A percentile compares a stretch with the other conserved stretches of the same genome.
Evolutionary conservation across 164 flowering plant species (phyloP).

Genomic region (Taxillus chinensis): DNA sequence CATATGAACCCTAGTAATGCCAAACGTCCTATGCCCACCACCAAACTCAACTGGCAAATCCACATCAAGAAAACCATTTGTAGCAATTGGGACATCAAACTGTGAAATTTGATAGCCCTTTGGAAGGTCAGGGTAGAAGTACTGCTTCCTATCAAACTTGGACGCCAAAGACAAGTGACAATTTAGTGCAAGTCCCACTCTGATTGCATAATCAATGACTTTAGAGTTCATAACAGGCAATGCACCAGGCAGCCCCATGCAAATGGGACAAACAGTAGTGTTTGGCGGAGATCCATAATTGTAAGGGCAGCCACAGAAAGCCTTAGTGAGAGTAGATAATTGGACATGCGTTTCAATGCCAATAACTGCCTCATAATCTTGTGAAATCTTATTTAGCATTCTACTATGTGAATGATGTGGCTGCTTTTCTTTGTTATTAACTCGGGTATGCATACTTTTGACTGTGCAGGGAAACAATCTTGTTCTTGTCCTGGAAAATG

Average conservation of each 20-base stretch:
- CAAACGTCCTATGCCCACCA: constrained; percentile 86
- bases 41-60: constrained; percentile 92
- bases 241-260: constrained; percentile 94
- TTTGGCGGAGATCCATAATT: constrained; percentile 79
- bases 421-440: constrained; percentile 29
- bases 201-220: constrained; percentile 77
- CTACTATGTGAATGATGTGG: constrained; percentile 13
- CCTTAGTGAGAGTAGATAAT: constrained; percentile 72
- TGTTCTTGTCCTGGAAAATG: constrained; percentile 28
- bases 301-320: constrained; percentile 76
- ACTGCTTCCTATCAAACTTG: constrained; percentile 90
- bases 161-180: constrained; percentile 62
- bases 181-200: constrained; percentile 75
- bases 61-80: constrained; percentile 58
- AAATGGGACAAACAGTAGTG: constrained; percentile 68
- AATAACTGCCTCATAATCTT: constrained; percentile 71
- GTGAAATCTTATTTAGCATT: constrained; percentile 22
- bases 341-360: constrained; percentile 97
- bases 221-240: constrained; percentile 83
- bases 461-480: constrained; percentile 32
- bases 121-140: constrained; percentile 91
- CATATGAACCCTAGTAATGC: constrained; percentile 92
- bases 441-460: constrained; percentile 28
- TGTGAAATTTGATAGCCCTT: constrained; percentile 95
- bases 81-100: constrained; percentile 83